Percentiles rank a stretch among this genome's conserved stretches.
These are phyloP conservation scores for Cupressus sempervirens DNA, from an alignment of 75 land plant genomes.

Conservation along the genomic window DNA sequence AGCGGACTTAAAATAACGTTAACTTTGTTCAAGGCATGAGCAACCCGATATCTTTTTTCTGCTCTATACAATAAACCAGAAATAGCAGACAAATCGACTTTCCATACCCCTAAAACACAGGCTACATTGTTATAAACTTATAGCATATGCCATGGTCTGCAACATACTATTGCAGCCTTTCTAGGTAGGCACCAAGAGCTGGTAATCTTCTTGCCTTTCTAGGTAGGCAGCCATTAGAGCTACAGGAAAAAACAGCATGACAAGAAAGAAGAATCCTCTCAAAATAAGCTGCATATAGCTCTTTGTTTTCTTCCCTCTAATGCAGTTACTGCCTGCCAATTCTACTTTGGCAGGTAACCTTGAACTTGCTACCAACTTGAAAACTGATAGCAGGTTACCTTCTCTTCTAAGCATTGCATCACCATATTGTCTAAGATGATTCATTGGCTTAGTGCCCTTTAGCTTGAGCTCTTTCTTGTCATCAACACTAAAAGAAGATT, in stretches of 20 bases:
- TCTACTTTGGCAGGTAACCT: background rate
- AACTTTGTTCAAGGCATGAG: background rate
- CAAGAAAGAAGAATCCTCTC: background rate
- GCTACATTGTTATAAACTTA: background rate
- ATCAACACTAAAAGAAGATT: background rate
- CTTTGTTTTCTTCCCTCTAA: background rate
- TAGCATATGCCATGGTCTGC: background rate
- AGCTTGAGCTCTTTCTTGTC: background rate
- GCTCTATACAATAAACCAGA: background rate
- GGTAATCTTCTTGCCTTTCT: background rate
- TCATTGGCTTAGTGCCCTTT: background rate
- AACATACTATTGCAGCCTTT: background rate
- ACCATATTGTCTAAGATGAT: background rate
- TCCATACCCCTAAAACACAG: background rate
- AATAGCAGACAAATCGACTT: background rate
- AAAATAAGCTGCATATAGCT: background rate
- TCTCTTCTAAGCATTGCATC: background rate
- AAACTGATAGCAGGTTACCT: background rate
- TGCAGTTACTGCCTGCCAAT: background rate
- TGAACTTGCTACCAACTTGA: background rate
- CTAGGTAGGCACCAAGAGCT: background rate
- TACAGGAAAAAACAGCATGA: background rate
- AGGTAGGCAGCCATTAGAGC: background rate
- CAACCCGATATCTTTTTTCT: background rate
- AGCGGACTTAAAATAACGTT: background rate